Evolutionary conservation across 495 filamentous ascomycete species (phyloP), one percentile per base, ranked within the genome.

Genomic region (Lentithecium fluviatile): DNA sequence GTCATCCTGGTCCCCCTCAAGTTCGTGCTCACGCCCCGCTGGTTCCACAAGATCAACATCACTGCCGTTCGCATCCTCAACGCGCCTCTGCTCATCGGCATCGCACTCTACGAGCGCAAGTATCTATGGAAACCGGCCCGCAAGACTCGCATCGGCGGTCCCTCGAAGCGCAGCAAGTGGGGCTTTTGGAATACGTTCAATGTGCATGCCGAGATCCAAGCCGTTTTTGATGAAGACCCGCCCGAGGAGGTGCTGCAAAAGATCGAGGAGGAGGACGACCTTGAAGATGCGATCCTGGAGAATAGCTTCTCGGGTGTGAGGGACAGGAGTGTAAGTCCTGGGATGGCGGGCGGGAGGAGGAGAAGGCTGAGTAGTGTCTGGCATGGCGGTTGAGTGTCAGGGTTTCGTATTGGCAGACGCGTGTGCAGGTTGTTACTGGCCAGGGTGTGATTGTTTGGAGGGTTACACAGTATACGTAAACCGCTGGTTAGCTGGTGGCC

Each of bases 31-130:
- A 79, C 80, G 0, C 82, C 85, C 1, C 83, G 87, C 34, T 89
- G 86, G 86, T 89, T 89, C 63, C 87, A 90, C 74, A 90, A 89
- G 67, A 82, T 89, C 58, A 88, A 90, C 66, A 83, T 90, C 46
- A 76, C 80, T 48, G 76, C 77, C 11, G 81, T 89, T 13, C 83
- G 86, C 32, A 58, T 80, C 10, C 74, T 87, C 67, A 90, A 90
- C 65, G 75, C 83, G 1, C 87, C 87, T 0, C 67, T 90, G 5
- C 75, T 90, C 0, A 76, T 88, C 32, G 25, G 82, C 55, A 83
- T 90, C 56, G 77, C 79, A 29, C 45, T 82, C 17, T 77, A 80
- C 52, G 86, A 87, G 69, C 83, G 85, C 42, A 77, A 78, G 15
- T 66, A 53, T 36, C 70, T 76, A 19, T 76, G 74, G 74, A 69